Base-by-base conservation (phyloP, 768 basidiomycete species). In the Dacryopinax spathularia region DNA sequence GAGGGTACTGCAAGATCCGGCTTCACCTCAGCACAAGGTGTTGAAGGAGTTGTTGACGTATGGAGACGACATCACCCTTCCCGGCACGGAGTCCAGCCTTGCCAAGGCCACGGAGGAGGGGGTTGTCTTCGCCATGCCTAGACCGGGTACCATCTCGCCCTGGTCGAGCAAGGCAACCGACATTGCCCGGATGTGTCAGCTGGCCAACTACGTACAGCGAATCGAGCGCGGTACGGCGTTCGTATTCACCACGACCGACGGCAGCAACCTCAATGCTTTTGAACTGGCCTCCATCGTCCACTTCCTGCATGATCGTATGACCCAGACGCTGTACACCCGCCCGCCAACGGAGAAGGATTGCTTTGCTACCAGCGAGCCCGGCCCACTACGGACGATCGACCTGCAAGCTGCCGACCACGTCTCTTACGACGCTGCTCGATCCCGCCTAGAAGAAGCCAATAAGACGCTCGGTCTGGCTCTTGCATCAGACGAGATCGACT, bases 161-260 rank as follows among this genome's bases (percentile, higher is more conserved):
- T 99, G 96, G 96, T 97, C 95, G 4, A 95, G 90, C 75, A 99
- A 99, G 76, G 95, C 96, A 1, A 97, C 95, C 0, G 94, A 99
- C 72, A 98, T 99, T 63, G 82, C 94, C 22, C 76, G 76, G 9
- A 83, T 97, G 61, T 99, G 96, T 77, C 87, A 86, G 62, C 84
- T 99, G 1, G 83, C 80, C 20, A 72, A 74, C 1, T 78, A 84
- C 62, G 76, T 99, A 61, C 82, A 87, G 66, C 82, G 96, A 36
- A 75, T 99, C 63, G 96, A 99, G 73, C 84, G 96, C 20, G 94
- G 95, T 2, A 68, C 84, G 20, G 83, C 80, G 4, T 91, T 86
- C 69, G 78, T 82, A 62, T 78, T 96, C 73, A 76, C 78, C 33
- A 78, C 80, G 7, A 66, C 75, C 15, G 75, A 77, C 44, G 73